These are phyloP conservation scores for Lepiota brunneoincarnata DNA, from an alignment of 768 basidiomycete species.

Conservation along the genomic window DNA sequence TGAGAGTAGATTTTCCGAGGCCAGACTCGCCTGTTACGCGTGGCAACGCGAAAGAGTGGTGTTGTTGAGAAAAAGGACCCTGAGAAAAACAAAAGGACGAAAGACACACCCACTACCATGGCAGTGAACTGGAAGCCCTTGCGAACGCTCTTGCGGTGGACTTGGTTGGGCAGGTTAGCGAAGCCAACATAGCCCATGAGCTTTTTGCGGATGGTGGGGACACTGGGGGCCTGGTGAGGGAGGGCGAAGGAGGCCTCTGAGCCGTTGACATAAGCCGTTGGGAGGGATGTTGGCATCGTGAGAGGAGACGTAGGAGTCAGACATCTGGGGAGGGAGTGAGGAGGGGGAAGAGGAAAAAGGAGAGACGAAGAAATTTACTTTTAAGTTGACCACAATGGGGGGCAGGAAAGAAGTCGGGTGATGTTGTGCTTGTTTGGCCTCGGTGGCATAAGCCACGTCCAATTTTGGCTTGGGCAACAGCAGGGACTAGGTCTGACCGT, in stretches of 20 bases:
- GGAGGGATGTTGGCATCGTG: constrained; percentile 49
- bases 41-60: constrained; percentile 19
- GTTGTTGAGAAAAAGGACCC: constrained; percentile 22
- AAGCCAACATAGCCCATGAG: constrained; percentile 95
- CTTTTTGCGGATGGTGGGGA: constrained; percentile 78
- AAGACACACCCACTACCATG: constrained; percentile 94
- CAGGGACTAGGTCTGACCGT: constrained; percentile 30
- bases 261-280: constrained; percentile 60
- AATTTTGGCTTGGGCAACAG: constrained; percentile 53
- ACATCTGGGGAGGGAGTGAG: constrained; percentile 49
- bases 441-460: constrained; percentile 34
- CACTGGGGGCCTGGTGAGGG: constrained; percentile 31
- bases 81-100: constrained; percentile 13
- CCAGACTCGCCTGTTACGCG: constrained; percentile 84
- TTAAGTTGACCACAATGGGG: constrained; percentile 49
- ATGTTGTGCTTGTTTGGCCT: constrained; percentile 48
- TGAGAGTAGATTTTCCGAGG: constrained; percentile 96
- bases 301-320: constrained; percentile 72
- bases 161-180: constrained; percentile 98
- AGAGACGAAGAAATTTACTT: constrained; percentile 43
- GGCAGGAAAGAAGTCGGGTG: constrained; percentile 50
- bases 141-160: constrained; percentile 96
- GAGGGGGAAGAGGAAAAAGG: constrained; percentile 26
- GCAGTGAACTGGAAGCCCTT: constrained; percentile 99
- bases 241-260: constrained; percentile 59